Base-by-base conservation (phyloP, 2,329 filamentous ascomycete species). In the Balansia obtecta region DNA sequence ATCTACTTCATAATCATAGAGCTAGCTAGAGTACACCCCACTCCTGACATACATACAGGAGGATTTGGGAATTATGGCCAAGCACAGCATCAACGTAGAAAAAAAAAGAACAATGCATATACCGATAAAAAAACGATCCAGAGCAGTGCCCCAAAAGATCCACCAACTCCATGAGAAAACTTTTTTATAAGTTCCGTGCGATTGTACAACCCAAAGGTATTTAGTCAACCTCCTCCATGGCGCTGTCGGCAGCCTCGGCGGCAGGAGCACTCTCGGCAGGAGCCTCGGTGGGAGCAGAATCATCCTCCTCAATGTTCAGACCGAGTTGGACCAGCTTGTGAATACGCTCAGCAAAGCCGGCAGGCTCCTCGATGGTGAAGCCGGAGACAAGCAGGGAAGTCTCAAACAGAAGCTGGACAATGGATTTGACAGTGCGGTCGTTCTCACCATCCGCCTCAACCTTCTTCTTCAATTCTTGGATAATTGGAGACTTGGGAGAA, bases 171-270 rank as follows among this genome's bases (percentile, higher is more conserved):
- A 56, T 62, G 58, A 40, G 20, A 57, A 65, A 65, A 66, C 63
- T 68, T 68, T 68, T 69, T 68, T 32, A 57, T 53, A 58, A 60
- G 56, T 58, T 64, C 64, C 66, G 62, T 67, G 63, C 62, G 55
- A 63, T 62, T 59, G 56, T 60, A 56, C 51, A 54, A 53, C 48
- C 56, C 52, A 44, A 56, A 54, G 52, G 54, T 53, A 43, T 64
- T 77, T 95, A 98, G 81, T 98, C 93, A 69, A 98, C 93, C 83
- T 98, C 93, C 83, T 98, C 93, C 93, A 98, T 98, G 70, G 90
- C 85, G 76, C 86, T 94, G 82, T 95, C 89, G 62, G 84, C 85
- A 58, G 85, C 74, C 69, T 80, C 79, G 57, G 74, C 73, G 53
- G 69, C 71, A 55, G 72, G 66, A 45, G 68, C 70, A 70, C 85